These are phyloP conservation scores for Psilocybe cyanescens DNA, from an alignment of 768 basidiomycete genomes.

Conservation along the genomic window DNA sequence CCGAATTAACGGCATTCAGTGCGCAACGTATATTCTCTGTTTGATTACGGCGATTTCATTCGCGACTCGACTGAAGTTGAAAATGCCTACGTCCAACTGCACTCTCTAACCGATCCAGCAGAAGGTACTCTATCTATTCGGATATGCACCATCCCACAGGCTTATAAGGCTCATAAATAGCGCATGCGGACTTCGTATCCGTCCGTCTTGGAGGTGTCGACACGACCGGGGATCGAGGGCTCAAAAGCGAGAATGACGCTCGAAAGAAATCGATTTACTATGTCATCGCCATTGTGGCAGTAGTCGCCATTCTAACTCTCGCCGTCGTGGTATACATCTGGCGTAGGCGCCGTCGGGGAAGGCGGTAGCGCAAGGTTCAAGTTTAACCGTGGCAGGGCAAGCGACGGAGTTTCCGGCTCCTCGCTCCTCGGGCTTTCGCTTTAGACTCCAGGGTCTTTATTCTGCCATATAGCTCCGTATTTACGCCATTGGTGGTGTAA, in stretches of 20 bases:
- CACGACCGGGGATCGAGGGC: conserved; percentile 18
- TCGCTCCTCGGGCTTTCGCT: neutral
- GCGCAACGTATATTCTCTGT: conserved; percentile 64
- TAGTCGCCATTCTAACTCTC: conserved; percentile 14
- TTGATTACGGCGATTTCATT: conserved; percentile 70
- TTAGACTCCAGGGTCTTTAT: neutral
- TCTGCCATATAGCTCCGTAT: neutral
- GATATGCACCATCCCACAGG: neutral
- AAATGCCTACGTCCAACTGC: conserved; percentile 65
- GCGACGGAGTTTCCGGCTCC: neutral
- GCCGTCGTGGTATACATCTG: conserved; percentile 17
- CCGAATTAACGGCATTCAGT: conserved; percentile 38
- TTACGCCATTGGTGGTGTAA: neutral
- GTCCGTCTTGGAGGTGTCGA: conserved; percentile 36
- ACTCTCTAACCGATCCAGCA: conserved; percentile 54
- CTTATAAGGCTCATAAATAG: conserved; percentile 15
- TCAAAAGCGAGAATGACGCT: neutral
- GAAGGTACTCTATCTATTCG: conserved; percentile 31
- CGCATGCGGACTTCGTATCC: conserved; percentile 41
- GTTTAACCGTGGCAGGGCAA: no score
- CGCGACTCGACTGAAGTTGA: conserved; percentile 40
- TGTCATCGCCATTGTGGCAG: conserved; percentile 11
- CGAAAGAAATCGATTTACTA: conserved; percentile 2
- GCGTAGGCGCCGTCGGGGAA: conserved; percentile 11
- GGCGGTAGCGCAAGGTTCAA: neutral